A percentile compares a stretch with the other conserved stretches of the same genome.
Evolutionary conservation across 2,329 filamentous ascomycete genomes (phyloP).

Genomic region (Zymoseptoria ardabiliae): DNA sequence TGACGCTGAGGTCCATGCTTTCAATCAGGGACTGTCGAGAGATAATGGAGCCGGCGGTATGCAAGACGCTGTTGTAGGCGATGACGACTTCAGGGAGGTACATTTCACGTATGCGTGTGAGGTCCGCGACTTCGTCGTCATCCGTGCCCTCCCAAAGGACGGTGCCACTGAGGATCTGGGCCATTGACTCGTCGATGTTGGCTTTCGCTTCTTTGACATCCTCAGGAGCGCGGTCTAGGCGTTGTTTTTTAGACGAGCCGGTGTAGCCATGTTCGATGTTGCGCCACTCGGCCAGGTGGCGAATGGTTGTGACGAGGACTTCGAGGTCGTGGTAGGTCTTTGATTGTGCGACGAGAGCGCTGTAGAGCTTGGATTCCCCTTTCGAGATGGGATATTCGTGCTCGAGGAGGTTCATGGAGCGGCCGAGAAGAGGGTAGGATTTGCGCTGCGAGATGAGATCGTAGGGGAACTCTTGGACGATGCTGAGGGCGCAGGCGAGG

Average conservation of each 20-base stretch:
- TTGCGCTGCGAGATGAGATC: constrained; percentile 38
- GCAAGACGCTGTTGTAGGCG: constrained; percentile 72
- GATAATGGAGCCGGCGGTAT: constrained; percentile 67
- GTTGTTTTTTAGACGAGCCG: constrained; percentile 12
- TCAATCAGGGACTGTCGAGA: constrained; percentile 71
- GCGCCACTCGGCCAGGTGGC: constrained; percentile 38
- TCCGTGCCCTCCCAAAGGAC: constrained; percentile 24
- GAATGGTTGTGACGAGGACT: constrained; percentile 36
- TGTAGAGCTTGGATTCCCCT: constrained; percentile 15
- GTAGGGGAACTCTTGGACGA: constrained; percentile 46
- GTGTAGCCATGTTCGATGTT: constrained; percentile 34
- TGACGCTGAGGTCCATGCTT: constrained; percentile 75
- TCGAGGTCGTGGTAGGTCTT: constrained; percentile 38
- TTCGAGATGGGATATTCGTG: constrained; percentile 11
- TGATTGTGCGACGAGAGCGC: constrained; percentile 22
- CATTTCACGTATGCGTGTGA: constrained; percentile 59
- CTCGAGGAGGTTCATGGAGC: constrained; percentile 33
- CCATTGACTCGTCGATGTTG: constrained; percentile 33
- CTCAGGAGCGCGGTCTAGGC: constrained; percentile 16
- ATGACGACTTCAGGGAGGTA: constrained; percentile 84
- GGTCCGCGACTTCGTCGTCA: constrained; percentile 52
- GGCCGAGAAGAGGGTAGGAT: constrained; percentile 35
- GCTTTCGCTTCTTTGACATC: constrained; percentile 34
- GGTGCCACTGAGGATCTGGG: constrained; percentile 27
- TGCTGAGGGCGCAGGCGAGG: constrained; percentile 48